Conservation (phyloP, 257 asterid species). For the Thymus quinquecostatus region DNA sequence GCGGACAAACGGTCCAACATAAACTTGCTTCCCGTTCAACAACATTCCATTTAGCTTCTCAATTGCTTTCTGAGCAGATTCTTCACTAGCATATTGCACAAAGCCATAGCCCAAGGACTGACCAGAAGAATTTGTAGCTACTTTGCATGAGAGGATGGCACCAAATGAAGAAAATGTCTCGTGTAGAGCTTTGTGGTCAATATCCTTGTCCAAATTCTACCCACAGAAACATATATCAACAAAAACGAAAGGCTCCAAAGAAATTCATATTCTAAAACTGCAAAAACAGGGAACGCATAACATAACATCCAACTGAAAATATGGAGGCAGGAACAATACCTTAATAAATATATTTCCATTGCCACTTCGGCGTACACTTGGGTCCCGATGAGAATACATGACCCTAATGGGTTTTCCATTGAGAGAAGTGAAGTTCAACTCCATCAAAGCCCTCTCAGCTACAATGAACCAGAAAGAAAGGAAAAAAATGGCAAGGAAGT, state of each 20-base stretch:
- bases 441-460: constrained; percentile 85
- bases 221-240: background rate
- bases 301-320: background rate
- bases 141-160: constrained; percentile 79
- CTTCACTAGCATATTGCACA: constrained; percentile 84
- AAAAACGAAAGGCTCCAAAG: background rate
- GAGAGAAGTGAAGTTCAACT: constrained; percentile 83
- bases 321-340: constrained; percentile 42
- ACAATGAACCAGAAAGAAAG: constrained; percentile 20
- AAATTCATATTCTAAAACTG: background rate
- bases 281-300: background rate
- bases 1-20: constrained; percentile 82
- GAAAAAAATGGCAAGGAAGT: background rate
- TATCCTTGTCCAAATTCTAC: constrained; percentile 90
- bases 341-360: constrained; percentile 86
- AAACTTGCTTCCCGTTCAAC: constrained; percentile 85
- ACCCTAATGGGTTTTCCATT: constrained; percentile 81
- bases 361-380: constrained; percentile 77
- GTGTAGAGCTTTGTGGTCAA: constrained; percentile 88
- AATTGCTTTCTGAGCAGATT: constrained; percentile 83
- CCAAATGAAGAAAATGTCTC: constrained; percentile 90
- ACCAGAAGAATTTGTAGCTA: constrained; percentile 72
- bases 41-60: constrained; percentile 89
- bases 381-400: constrained; percentile 88
- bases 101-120: constrained; percentile 89